Percentiles rank a stretch among this genome's conserved stretches.
Conservation (phyloP, 139 green algal species). For the Chlamydomonas applanata region DNA sequence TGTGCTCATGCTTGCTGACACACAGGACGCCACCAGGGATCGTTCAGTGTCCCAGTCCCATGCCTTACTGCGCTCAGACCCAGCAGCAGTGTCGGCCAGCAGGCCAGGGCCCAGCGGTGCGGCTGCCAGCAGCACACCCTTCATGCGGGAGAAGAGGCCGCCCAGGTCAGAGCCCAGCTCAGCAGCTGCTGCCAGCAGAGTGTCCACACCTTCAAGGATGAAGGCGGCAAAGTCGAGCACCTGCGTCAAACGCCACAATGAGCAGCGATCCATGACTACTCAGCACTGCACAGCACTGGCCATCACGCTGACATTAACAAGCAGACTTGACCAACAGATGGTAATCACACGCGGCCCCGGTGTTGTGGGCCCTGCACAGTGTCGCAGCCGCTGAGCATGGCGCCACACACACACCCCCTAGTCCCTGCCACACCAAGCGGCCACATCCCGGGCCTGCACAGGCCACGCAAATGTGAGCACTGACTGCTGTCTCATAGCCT, state of each 20-base stretch:
- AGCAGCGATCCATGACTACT: neutral
- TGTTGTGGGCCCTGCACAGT: no score
- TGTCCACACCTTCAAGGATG: slow-evolving; percentile 27
- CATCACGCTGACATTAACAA: neutral
- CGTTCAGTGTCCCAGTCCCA: slow-evolving; percentile 31
- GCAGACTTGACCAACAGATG: no score
- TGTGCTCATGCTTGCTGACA: slow-evolving; percentile 1
- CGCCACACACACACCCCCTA: neutral
- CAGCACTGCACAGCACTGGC: neutral
- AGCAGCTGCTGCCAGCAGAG: slow-evolving; percentile 12
- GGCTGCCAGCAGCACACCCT: slow-evolving; percentile 21
- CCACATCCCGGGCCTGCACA: no score
- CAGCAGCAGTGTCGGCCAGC: neutral
- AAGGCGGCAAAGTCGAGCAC: slow-evolving; percentile 19
- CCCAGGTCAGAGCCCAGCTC: slow-evolving; percentile 1
- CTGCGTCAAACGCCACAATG: neutral
- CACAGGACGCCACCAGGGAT: slow-evolving; percentile 15
- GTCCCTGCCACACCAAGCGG: no score
- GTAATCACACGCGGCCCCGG: no score
- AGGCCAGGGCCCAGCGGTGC: neutral
- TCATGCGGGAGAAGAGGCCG: slow-evolving; percentile 25
- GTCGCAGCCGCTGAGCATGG: no score
- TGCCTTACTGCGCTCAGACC: neutral
- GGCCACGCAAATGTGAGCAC: no score
- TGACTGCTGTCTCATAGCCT: neutral